Base-by-base conservation (phyloP, 1,139 yeast genomes). In the Kurtzmaniella natalensis region DNA sequence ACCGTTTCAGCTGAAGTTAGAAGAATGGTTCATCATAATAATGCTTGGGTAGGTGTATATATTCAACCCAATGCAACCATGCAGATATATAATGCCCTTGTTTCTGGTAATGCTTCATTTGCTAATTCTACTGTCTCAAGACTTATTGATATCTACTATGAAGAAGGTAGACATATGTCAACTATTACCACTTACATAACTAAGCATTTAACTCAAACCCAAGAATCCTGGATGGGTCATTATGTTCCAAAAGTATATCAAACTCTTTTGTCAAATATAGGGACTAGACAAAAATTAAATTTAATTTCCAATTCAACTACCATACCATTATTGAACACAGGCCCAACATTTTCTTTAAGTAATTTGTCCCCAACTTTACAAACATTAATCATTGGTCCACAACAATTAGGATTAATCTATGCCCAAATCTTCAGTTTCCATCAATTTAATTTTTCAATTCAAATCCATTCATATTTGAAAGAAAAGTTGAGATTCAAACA, bases 31-130 rank as follows among this genome's bases (percentile, higher is more conserved):
- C 72, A 68, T 44, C 66, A 64, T 33, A 72, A 74, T 51, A 49
- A 70, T 23, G 76, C 64, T 46, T 80, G 84, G 84, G 63, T 64
- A 26, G 70, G 74, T 0, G 46, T 76, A 18, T 70, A 73, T 40
- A 65, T 78, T 18, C 49, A 47, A 16, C 61, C 70, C 24, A 69
- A 71, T 38, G 62, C 73, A 2, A 72, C 83, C 2, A 43, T 42
- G 23, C 28, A 34, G 18, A 42, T 76, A 11, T 55, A 54, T 31
- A 42, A 56, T 5, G 61, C 72, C 3, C 46, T 73, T 30, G 44
- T 48, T 3, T 43, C 41, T 11, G 50, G 47, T 11, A 47, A 54
- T 32, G 43, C 55, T 40, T 31, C 46, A 42, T 30, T 43, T 46
- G 35, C 43, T 5, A 30, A 45, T 4, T 45, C 45, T 2, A 40